Evolutionary conservation across 2,329 filamentous ascomycete species (phyloP), one percentile per base, ranked within the genome.

Genomic region (Dissoconium aciculare): DNA sequence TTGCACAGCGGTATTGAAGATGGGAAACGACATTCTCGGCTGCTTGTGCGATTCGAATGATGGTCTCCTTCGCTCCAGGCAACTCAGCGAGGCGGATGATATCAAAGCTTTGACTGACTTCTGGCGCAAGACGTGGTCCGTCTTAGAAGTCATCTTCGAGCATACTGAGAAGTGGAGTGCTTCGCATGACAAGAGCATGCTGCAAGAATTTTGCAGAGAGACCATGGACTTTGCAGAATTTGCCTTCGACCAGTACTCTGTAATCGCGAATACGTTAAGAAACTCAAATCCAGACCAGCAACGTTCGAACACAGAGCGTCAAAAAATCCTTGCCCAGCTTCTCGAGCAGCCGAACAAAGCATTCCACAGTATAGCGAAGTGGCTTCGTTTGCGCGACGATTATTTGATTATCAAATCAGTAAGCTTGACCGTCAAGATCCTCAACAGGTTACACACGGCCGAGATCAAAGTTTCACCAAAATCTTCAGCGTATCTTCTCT

Each of bases 141-240:
- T 74, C 27, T 65, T 95, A 26, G 77, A 76, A 25, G 75, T 78
- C 33, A 80, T 87, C 11, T 94, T 94, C 47, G 65, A 73, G 25
- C 74, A 77, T 37, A 91, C 85, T 3, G 84, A 93, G 50, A 60
- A 62, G 8, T 98, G 89, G 89, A 83, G 82, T 40, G 57, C 58
- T 27, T 68, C 68, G 3, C 72, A 81, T 35, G 76, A 87, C 30
- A 89, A 83, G 50, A 57, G 64, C 12, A 64, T 71, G 32, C 85
- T 98, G 81, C 77, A 84, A 46, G 76, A 93, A 34, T 94, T 95
- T 47, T 94, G 85, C 50, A 76, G 89, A 42, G 83, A 93, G 50
- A 80, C 81, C 10, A 98, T 98, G 71, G 83, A 95, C 46, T 80
- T 93, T 49, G 85, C 87, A 1, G 81, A 92, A 48, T 68, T 71